phyloP scores from a whole-genome alignment of 805 yeast species.

The Dipodascus albidus region DNA sequence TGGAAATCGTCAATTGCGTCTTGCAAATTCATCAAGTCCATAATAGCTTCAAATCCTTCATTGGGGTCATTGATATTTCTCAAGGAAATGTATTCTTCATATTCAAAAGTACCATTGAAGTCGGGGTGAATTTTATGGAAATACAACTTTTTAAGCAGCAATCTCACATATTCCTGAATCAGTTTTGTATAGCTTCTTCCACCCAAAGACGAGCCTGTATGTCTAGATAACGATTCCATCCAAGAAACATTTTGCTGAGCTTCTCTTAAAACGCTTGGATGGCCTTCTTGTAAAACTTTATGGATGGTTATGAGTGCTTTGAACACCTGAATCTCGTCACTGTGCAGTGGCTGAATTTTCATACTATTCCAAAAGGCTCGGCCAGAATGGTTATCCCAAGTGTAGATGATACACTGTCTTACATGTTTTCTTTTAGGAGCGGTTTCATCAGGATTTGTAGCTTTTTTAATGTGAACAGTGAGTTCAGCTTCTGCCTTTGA shows the following conservation, averaged over 20 bases:
- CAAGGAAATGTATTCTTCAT: slow-evolving; percentile 85
- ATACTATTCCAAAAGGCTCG: slow-evolving; percentile 77
- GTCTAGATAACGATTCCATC: slow-evolving; percentile 59
- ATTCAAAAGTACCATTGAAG: slow-evolving; percentile 91
- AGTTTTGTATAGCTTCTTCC: slow-evolving; percentile 46
- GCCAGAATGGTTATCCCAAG: slow-evolving; percentile 90
- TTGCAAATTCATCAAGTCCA: slow-evolving; percentile 77
- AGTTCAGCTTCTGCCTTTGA: slow-evolving; percentile 28
- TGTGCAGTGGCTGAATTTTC: slow-evolving; percentile 66
- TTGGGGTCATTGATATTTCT: slow-evolving; percentile 86
- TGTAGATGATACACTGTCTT: slow-evolving; percentile 85
- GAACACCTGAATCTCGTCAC: slow-evolving; percentile 74
- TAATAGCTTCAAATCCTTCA: slow-evolving; percentile 83
- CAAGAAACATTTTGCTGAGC: slow-evolving; percentile 71
- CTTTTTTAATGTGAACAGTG: slow-evolving; percentile 55
- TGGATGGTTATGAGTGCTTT: slow-evolving; percentile 79
- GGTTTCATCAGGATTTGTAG: slow-evolving; percentile 72
- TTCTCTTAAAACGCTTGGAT: slow-evolving; percentile 68
- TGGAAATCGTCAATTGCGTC: slow-evolving; percentile 74
- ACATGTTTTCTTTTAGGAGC: slow-evolving; percentile 97
- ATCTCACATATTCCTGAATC: slow-evolving; percentile 65
- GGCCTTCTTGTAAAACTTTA: slow-evolving; percentile 97
- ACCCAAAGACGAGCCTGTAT: slow-evolving; percentile 23
- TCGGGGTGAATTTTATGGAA: slow-evolving; percentile 81
- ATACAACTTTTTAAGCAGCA: slow-evolving; percentile 57